Evolutionary conservation across 805 yeast genomes (phyloP), one percentile per base, ranked within the genome.

Genomic region (Metschnikowia anglica): DNA sequence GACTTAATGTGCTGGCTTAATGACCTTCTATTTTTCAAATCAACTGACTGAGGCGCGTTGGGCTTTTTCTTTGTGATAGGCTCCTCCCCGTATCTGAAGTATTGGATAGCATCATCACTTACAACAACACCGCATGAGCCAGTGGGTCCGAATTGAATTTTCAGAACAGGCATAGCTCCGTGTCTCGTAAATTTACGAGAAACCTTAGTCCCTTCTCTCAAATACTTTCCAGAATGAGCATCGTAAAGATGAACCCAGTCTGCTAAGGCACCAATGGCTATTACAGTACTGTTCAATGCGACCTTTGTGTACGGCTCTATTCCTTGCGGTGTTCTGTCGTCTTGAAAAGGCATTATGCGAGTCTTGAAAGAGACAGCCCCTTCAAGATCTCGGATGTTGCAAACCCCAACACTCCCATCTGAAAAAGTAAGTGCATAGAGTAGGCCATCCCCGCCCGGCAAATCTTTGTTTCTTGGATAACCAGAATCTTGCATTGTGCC

Each of bases 361-460:
- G 51, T 42, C 25, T 44, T 43, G 35, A 43, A 39, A 15, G 39
- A 34, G 12, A 49, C 36, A 9, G 30, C n/a, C n/a, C 49, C 41
- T 18, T 21, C 32, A 5, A 47, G 41, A 11, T 36, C 53, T n/a
- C 83, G 59, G 2, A 74, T 60, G 45, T 76, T 70, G 60, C 75
- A 60, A 1, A 74, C 62, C 1, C 69, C 52, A 4, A 76, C 72
- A 11, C 63, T 56, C 13, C 73, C 73, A 25, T 70, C 69, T 26
- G 62, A 60, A 30, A 75, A 49, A 7, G 71, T 59, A 30, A 72
- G 55, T 3, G 65, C 73, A 42, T 55, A 64, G 20, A 67, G 52
- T 12, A 67, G 59, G 1, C 74, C 75, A 51, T 72, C 76, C n/a
- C 59, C 56, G 1, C 77, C 77, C 4, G 62, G 63, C 7, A 66